These are phyloP conservation scores for Ambrosia hybrid DNA, from an alignment of 140 eudicot genomes.

Conservation along the genomic window DNA sequence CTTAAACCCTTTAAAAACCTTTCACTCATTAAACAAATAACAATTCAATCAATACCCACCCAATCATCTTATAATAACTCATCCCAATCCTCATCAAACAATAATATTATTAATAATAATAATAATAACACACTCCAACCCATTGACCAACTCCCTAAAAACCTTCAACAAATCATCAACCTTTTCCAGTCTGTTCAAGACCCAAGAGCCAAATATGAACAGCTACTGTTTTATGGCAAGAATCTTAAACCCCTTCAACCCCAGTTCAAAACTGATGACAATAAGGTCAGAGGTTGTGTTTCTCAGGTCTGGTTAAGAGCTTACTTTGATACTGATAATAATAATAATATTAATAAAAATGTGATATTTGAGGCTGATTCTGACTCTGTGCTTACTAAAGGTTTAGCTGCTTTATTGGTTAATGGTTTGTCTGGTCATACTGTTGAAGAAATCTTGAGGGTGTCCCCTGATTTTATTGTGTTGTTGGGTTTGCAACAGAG, in stretches of 20 bases:
- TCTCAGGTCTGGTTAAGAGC: slow-evolving; percentile 96
- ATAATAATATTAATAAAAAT: slow-evolving; percentile 22
- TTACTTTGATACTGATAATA: slow-evolving; percentile 40
- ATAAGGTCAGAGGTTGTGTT: slow-evolving; percentile 90
- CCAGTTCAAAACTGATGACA: slow-evolving; percentile 52
- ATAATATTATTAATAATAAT: slow-evolving; percentile 7
- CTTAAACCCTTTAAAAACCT: slow-evolving; percentile 15
- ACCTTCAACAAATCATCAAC: slow-evolving; percentile 68
- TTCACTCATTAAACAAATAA: slow-evolving; percentile 41
- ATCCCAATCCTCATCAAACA: slow-evolving; percentile 36
- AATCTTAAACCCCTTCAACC: slow-evolving; percentile 59
- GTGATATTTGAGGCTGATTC: slow-evolving; percentile 87
- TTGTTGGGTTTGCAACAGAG: slow-evolving; percentile 87
- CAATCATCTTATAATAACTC: slow-evolving; percentile 24
- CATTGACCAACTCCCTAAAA: slow-evolving; percentile 68
- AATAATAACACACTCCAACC: slow-evolving; percentile 2
- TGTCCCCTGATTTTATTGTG: slow-evolving; percentile 77
- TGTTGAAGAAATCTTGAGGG: slow-evolving; percentile 55
- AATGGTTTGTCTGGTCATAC: slow-evolving; percentile 76
- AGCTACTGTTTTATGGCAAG: slow-evolving; percentile 62
- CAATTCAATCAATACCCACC: slow-evolving; percentile 49
- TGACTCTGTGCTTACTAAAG: slow-evolving; percentile 77
- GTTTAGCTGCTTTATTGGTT: slow-evolving; percentile 80
- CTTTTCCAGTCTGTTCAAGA: slow-evolving; percentile 76
- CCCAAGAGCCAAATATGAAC: slow-evolving; percentile 80